Conservation (phyloP, 2,329 filamentous ascomycete species). For the Tolypocladium tropicale region DNA sequence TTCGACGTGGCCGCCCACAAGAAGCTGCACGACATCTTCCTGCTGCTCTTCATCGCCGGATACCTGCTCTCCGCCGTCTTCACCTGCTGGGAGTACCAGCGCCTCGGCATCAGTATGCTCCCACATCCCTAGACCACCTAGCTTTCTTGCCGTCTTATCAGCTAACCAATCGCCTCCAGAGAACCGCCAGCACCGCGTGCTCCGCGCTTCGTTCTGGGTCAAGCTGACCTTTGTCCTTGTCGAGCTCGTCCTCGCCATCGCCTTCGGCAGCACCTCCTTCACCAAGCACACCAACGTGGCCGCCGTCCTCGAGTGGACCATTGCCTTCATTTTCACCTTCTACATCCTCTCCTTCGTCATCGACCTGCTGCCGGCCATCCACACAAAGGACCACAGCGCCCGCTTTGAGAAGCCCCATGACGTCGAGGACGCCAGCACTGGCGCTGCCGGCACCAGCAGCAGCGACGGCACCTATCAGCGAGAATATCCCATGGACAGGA, state of each 20-base stretch:
- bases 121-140: neutral
- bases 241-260: constrained; percentile 63
- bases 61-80: constrained; percentile 81
- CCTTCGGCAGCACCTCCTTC: constrained; percentile 53
- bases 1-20: constrained; percentile 66
- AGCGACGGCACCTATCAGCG: constrained; percentile 1
- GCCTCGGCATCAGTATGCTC: constrained; percentile 57
- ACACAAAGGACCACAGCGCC: constrained; percentile 34
- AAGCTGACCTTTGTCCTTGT: constrained; percentile 79
- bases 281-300: constrained; percentile 48
- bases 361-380: constrained; percentile 72
- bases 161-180: constrained; percentile 24
- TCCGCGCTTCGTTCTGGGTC: constrained; percentile 74
- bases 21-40: constrained; percentile 61
- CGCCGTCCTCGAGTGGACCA: constrained; percentile 69
- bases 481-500: constrained; percentile 14
- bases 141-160: neutral
- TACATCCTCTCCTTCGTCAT: constrained; percentile 82
- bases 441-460: neutral
- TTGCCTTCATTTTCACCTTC: constrained; percentile 77
- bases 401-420: constrained; percentile 20
- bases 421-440: constrained; percentile 10
- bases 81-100: constrained; percentile 83
- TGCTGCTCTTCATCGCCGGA: constrained; percentile 74
- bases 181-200: constrained; percentile 63